Conservation (phyloP, 2,329 filamentous ascomycete genomes). For the Biscogniauxia marginata region DNA sequence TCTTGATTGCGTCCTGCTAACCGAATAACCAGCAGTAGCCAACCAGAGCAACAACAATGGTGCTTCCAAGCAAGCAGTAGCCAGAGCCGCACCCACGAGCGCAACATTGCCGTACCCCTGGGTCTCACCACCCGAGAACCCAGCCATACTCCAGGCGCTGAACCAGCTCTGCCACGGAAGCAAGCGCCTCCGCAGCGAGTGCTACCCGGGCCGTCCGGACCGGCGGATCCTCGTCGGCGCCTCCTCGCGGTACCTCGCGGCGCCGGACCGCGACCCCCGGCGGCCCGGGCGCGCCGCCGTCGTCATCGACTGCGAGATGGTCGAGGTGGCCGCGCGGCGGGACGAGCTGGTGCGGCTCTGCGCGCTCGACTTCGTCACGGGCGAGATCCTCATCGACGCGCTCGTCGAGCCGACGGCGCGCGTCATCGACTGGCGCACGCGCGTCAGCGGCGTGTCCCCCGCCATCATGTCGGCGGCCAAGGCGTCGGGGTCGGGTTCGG, state of each 20-base stretch:
- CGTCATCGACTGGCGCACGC: constrained; percentile 37
- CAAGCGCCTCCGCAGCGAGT: not conserved
- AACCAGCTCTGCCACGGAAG: constrained; percentile 4
- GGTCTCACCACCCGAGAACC: constrained; percentile 6
- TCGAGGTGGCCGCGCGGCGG: constrained; percentile 26
- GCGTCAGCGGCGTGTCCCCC: constrained; percentile 38
- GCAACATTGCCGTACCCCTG: constrained; percentile 12
- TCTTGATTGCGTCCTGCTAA: no score
- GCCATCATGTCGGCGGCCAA: constrained; percentile 33
- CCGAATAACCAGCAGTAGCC: no score
- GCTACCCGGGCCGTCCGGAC: not conserved
- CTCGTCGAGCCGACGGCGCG: constrained; percentile 37
- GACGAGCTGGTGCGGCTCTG: constrained; percentile 25
- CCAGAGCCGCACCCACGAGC: no score
- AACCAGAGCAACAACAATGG: not conserved
- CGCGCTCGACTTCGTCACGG: constrained; percentile 44
- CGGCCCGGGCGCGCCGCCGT: constrained; percentile 34
- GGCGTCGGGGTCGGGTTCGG: constrained; percentile 24
- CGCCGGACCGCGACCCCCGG: not conserved
- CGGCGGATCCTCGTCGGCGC: no score
- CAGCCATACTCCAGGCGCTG: not conserved
- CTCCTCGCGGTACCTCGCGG: constrained; percentile 1
- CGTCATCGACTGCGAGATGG: constrained; percentile 50
- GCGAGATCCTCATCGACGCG: constrained; percentile 43
- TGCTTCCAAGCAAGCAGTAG: no score